A percentile compares a stretch with the other conserved stretches of the same genome.
Evolutionary conservation across 2,329 filamentous ascomycete species (phyloP).

Genomic region (Apiospora pterosperma): DNA sequence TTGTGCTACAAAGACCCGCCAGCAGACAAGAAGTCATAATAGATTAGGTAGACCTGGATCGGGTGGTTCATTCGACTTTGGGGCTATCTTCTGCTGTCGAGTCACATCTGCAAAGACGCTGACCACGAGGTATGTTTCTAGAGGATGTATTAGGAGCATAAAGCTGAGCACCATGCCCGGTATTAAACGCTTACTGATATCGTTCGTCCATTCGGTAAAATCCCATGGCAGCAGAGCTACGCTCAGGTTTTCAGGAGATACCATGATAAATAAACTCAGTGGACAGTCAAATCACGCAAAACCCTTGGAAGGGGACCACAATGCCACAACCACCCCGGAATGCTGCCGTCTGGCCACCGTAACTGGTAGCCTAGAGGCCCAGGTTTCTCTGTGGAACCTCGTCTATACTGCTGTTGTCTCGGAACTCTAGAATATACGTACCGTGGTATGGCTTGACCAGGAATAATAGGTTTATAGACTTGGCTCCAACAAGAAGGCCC

Average conservation of each 20-base stretch:
- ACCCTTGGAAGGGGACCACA: background rate
- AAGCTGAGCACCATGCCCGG: background rate
- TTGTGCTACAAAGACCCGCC: background rate
- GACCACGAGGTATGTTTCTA: background rate
- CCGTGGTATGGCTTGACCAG: no score
- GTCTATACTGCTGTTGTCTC: no score
- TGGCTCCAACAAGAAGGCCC: no score
- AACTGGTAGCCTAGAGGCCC: no score
- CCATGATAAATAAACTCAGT: background rate
- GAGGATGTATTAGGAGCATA: background rate
- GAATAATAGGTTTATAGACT: no score
- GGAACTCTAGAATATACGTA: no score
- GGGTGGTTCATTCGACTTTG: background rate
- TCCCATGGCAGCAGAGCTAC: background rate
- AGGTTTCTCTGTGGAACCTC: no score
- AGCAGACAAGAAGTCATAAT: background rate
- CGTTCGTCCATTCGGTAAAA: background rate
- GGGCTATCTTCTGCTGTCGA: background rate
- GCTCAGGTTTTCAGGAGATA: background rate
- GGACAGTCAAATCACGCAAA: background rate
- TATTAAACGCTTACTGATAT: background rate
- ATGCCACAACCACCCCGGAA: no score
- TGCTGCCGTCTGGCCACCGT: no score
- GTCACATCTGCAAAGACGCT: background rate
- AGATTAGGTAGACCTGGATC: background rate